Conservation (phyloP, 1,284 basidiomycete genomes). For the Ceratobasidium papillatum region DNA sequence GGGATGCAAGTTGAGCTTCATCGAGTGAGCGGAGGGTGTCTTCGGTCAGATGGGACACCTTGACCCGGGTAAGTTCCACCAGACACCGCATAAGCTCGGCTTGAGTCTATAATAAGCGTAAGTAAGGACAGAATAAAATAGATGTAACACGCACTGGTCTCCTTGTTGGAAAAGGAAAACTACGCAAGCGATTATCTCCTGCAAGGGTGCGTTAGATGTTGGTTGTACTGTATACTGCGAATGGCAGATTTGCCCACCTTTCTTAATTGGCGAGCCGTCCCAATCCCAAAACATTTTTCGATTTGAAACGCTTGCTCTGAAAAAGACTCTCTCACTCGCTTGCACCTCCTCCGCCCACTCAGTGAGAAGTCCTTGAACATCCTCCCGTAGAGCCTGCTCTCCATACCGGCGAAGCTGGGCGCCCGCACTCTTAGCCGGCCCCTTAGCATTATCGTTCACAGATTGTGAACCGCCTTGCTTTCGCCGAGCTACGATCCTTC, state of each 20-base stretch:
- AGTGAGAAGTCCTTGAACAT: conserved; percentile 80
- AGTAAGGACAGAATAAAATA: neutral
- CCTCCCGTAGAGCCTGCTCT: conserved; percentile 90
- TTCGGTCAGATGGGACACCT: conserved; percentile 86
- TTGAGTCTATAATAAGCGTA: conserved; percentile 71
- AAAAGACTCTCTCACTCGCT: conserved; percentile 85
- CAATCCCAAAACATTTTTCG: conserved; percentile 89
- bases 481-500: conserved; percentile 75
- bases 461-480: conserved; percentile 98
- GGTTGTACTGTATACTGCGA: too few species aligned
- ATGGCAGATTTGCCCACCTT: conserved; percentile 53
- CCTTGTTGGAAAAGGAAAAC: conserved; percentile 93
- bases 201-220: neutral
- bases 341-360: conserved; percentile 88
- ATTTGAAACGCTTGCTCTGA: conserved; percentile 86
- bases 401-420: conserved; percentile 95
- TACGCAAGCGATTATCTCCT: conserved; percentile 81
- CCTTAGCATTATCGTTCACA: conserved; percentile 91
- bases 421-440: conserved; percentile 93
- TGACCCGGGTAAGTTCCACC: conserved; percentile 85
- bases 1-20: conserved; percentile 83
- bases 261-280: conserved; percentile 69
- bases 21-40: conserved; percentile 86
- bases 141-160: conserved; percentile 72
- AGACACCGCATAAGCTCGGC: conserved; percentile 90